A percentile compares a stretch with the other conserved stretches of the same genome.
Evolutionary conservation across 1,284 basidiomycete species (phyloP).

Genomic region (Malassezia sympodialis): DNA sequence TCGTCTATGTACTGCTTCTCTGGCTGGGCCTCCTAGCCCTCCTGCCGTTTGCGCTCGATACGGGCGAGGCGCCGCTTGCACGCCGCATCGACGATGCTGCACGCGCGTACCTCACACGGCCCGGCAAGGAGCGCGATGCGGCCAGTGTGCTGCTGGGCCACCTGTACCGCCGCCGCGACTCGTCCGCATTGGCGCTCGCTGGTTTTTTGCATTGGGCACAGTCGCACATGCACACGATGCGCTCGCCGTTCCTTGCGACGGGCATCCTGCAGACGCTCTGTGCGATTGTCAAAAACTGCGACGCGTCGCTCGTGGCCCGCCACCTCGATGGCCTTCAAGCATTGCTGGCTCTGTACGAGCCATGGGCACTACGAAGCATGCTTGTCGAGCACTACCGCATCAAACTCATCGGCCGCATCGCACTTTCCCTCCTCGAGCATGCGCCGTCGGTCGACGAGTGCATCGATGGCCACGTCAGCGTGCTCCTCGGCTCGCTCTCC

Average conservation of each 20-base stretch:
- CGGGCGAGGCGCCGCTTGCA: neutral
- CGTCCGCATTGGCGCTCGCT: constrained; percentile 41
- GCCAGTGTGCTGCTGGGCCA: constrained; percentile 63
- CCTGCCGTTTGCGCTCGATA: constrained; percentile 76
- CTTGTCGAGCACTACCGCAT: constrained; percentile 33
- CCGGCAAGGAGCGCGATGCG: constrained; percentile 73
- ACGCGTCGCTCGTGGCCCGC: constrained; percentile 19
- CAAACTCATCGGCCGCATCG: constrained; percentile 39
- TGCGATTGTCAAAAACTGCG: constrained; percentile 59
- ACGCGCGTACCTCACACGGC: constrained; percentile 57
- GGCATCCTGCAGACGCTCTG: constrained; percentile 65
- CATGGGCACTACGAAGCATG: constrained; percentile 19
- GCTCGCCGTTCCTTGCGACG: constrained; percentile 50
- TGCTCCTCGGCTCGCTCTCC: constrained; percentile 64
- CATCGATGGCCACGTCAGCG: constrained; percentile 2
- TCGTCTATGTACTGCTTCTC: constrained; percentile 72
- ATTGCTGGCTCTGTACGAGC: constrained; percentile 19
- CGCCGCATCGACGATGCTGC: constrained; percentile 56
- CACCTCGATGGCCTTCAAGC: constrained; percentile 24
- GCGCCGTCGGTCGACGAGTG: constrained; percentile 5
- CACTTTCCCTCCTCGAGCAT: constrained; percentile 32
- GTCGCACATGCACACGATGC: constrained; percentile 4
- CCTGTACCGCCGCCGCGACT: constrained; percentile 60
- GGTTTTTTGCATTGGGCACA: constrained; percentile 7
- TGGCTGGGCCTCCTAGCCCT: constrained; percentile 91